Base-by-base conservation (phyloP, 202 grass and related monocot species). In the Brachypodium distachyon region DNA sequence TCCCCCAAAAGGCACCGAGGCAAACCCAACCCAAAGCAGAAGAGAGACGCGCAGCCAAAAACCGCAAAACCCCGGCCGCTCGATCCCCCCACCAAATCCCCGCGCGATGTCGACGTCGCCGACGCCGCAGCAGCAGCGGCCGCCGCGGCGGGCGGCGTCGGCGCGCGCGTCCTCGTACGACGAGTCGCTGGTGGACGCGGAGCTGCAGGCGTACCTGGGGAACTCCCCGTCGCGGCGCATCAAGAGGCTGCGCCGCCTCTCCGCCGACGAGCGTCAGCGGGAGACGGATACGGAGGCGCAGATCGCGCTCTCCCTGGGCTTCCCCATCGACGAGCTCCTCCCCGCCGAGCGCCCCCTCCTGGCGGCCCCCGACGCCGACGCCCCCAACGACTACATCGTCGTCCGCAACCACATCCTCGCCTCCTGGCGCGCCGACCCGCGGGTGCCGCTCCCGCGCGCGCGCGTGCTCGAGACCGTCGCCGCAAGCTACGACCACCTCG, bases 261-360 rank as follows among this genome's bases (percentile, higher is more conserved):
- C 87, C 40, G 65, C 78, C 5, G 91, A 82, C 39, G 90, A 89
- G 43, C 86, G 94, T 23, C 94, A 97, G 82, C 79, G 75, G 41
- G 91, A 97, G 86, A 97, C 94, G 55, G 89, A 97, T 73, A 97
- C 86, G 4, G 94, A 97, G 88, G 91, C 94, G 31, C 90, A 86
- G 57, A 97, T 97, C 53, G 91, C 91, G 44, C 68, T 97, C 26
- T 97, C 94, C 14, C 81, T 97, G 0, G 94, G 94, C 0, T 97
- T 97, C 51, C 94, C 94, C 75, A 97, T 97, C 37, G 94, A 97
- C 44, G 61, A 70, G 4, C 84, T 97, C 4, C 86, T 81, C 55
- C 83, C 85, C 7, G 64, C 81, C 36, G 94, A 97, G 82, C 57
- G 61, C 26, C 43, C 83, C 18, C 79, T 88, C 44, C 82, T 89